Evolutionary conservation across 2,329 filamentous ascomycete genomes (phyloP).

Genomic region (Exophiala lecanii-corni): DNA sequence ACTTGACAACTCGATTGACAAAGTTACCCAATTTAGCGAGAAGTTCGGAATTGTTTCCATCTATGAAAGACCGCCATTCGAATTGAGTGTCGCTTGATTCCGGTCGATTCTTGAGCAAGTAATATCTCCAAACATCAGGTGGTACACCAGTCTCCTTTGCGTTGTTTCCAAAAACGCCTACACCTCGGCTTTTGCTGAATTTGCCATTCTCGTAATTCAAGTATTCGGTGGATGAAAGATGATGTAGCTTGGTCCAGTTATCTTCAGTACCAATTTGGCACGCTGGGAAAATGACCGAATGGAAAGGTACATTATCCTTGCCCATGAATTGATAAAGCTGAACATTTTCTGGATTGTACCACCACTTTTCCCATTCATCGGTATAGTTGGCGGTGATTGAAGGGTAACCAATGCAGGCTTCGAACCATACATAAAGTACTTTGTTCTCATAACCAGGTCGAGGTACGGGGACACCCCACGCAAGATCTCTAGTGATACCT

Average conservation of each 20-base stretch:
- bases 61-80: constrained; percentile 79
- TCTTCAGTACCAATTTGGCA: constrained; percentile 79
- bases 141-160: constrained; percentile 81
- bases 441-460: constrained; percentile 63
- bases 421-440: constrained; percentile 92
- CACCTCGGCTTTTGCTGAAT: constrained; percentile 84
- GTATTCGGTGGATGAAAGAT: constrained; percentile 84
- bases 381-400: constrained; percentile 92
- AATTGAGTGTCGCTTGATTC: constrained; percentile 86
- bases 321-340: constrained; percentile 93
- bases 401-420: constrained; percentile 90
- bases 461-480: constrained; percentile 71
- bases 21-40: constrained; percentile 68
- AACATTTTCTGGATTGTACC: constrained; percentile 83
- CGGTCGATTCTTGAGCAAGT: constrained; percentile 77
- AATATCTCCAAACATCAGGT: constrained; percentile 89
- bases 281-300: constrained; percentile 86
- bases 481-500: constrained; percentile 87
- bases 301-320: constrained; percentile 84
- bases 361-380: constrained; percentile 87
- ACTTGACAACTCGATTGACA: constrained; percentile 69
- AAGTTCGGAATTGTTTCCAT: constrained; percentile 85
- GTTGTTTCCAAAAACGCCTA: constrained; percentile 88
- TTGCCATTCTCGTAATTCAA: constrained; percentile 85
- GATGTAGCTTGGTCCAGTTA: constrained; percentile 84